Conservation (phyloP, 176 grass and related monocot species). For the Panicum miliaceum region DNA sequence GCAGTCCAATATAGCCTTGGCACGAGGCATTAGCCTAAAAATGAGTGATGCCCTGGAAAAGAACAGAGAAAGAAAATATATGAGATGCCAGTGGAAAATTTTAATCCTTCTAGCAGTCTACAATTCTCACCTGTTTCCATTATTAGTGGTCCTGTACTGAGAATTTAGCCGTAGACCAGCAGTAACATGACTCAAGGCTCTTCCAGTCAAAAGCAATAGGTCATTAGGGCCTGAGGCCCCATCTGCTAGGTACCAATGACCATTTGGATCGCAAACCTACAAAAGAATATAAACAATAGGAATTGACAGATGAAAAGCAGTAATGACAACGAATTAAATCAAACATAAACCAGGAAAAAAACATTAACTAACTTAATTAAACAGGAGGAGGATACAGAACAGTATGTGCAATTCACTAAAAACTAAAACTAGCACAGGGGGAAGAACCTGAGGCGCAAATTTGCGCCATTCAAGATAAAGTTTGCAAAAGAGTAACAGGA, state of each 20-base stretch:
- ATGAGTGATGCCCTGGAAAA: constrained; percentile 73
- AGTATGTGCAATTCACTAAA: not conserved
- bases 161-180: constrained; percentile 69
- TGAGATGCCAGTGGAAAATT: constrained; percentile 1
- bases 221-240: constrained; percentile 43
- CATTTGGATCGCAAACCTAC: constrained; percentile 82
- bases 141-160: constrained; percentile 46
- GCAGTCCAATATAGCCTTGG: constrained; percentile 73
- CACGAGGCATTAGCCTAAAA: constrained; percentile 76
- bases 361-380: not conserved
- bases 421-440: not conserved
- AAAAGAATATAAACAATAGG: constrained; percentile 51
- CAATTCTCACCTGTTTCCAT: constrained; percentile 43
- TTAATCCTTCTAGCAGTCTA: constrained; percentile 21
- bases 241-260: constrained; percentile 79
- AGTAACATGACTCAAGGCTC: constrained; percentile 68
- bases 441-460: not conserved
- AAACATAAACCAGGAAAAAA: constrained; percentile 12
- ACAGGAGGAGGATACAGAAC: not conserved
- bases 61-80: constrained; percentile 17
- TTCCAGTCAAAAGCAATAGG: constrained; percentile 76
- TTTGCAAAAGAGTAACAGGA: not conserved
- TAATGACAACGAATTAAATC: not conserved
- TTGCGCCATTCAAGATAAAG: not conserved
- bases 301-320: constrained; percentile 4